Evolutionary conservation across 257 asterid genomes (phyloP).

Genomic region (Scutellaria barbata): DNA sequence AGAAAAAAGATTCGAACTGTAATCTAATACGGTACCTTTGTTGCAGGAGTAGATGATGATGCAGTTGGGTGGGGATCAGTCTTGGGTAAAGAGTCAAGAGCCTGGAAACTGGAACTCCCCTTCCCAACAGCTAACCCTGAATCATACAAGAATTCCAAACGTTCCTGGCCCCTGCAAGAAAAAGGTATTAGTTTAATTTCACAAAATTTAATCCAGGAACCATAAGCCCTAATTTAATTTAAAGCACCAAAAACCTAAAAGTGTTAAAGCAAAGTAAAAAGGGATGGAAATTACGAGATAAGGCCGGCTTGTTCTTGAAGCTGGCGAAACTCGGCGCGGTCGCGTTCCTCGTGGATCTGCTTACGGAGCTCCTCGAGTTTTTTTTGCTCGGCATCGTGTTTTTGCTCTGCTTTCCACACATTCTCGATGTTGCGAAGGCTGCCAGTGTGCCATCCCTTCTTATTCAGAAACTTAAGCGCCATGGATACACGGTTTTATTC

Average conservation of each 20-base stretch:
- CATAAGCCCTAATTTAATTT: conserved; percentile 31
- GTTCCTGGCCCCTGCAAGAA: conserved; percentile 77
- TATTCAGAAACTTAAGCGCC: conserved; percentile 94
- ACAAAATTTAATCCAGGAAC: conserved; percentile 1
- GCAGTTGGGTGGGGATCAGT: conserved; percentile 52
- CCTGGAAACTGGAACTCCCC: conserved; percentile 76
- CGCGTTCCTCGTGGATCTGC: conserved; percentile 93
- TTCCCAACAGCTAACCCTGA: conserved; percentile 96
- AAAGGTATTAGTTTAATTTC: neutral
- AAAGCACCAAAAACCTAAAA: conserved; percentile 26
- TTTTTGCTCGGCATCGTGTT: conserved; percentile 89
- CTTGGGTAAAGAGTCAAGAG: conserved; percentile 73
- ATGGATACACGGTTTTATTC: conserved; percentile 34
- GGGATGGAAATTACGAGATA: conserved; percentile 54
- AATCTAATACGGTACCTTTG: conserved; percentile 47
- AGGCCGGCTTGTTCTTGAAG: conserved; percentile 95
- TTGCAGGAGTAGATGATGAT: conserved; percentile 58
- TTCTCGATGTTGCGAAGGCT: conserved; percentile 95
- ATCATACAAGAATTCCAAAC: conserved; percentile 89
- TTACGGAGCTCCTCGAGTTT: conserved; percentile 93
- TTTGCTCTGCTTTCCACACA: conserved; percentile 99
- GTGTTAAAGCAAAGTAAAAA: neutral
- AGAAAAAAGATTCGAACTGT: neutral
- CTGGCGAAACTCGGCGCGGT: conserved; percentile 89
- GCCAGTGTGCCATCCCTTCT: conserved; percentile 99